Base-by-base conservation (phyloP, 345 rosid species). In the Aquilaria malaccensis region DNA sequence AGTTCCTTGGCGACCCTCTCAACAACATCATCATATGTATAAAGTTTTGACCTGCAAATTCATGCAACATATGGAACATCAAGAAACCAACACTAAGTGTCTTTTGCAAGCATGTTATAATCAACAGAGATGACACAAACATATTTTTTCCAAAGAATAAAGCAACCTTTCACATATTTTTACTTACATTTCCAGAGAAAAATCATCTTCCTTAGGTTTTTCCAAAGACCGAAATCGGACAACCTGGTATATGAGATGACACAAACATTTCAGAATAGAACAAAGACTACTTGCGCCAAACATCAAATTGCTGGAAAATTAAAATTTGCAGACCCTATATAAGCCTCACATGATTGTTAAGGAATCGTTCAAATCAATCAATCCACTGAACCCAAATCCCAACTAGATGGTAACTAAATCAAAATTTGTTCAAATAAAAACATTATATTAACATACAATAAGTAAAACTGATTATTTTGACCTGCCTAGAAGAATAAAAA, bases 1-100 rank as follows among this genome's bases (percentile, higher is more conserved):
- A 87, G 78, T 56, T 79, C 72, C 30, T 65, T 74, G 72, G 88
- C 91, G 54, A 87, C 84, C 73, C 73, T 79, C 67, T 83, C 91
- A 37, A 91, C 99, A 30, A 94, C 97, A 55, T 94, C 97, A 72
- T 94, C 97, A 71, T 94, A 94, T 31, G 88, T 86, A 74, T 82
- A 83, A 66, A 82, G 76, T 76, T 87, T 94, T 56, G 97, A 94
- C 95, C 99, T 94, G 61, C 37, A 74, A 55, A 67, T 59, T 32
- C 61, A 70, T 60, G 37, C 49, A 41, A 22, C 53, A 32, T 53
- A 66, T n/a, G 60, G 32, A 5, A 45, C 61, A 45, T 48, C 56
- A 31, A 67, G 5, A 4, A 53, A 9, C n/a, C 57, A 15, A 15
- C 9, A 22, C 9, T 33, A 22, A 30, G 41, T 52, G 31, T 11